Conservation (phyloP, 2,329 filamentous ascomycete genomes). For the Mollisia scopiformis region DNA sequence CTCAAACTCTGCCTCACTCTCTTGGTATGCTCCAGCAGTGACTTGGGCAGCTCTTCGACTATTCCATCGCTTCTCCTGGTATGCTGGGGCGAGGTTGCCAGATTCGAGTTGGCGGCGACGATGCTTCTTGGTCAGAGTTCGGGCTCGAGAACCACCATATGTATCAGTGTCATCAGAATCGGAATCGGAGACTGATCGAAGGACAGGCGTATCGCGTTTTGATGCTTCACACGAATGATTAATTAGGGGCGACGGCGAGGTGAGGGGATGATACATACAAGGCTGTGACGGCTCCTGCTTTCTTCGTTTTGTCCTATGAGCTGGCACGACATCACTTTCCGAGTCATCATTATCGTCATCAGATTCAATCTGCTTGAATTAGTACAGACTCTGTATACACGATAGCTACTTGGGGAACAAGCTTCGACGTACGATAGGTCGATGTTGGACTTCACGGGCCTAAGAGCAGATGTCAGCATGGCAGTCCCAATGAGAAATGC, state of each 20-base stretch:
- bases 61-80: constrained; percentile 88
- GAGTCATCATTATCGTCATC: constrained; percentile 61
- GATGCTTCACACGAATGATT: constrained; percentile 49
- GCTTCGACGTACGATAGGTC: constrained; percentile 50
- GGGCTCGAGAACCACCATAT: constrained; percentile 77
- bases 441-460: constrained; percentile 61
- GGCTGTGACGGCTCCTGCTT: constrained; percentile 67
- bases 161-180: constrained; percentile 72
- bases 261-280: constrained; percentile 50
- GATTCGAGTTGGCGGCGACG: constrained; percentile 73
- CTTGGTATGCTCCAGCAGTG: constrained; percentile 64
- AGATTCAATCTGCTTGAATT: constrained; percentile 55
- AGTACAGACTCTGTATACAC: constrained; percentile 21
- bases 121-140: constrained; percentile 74
- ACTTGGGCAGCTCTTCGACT: constrained; percentile 80
- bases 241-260: constrained; percentile 23
- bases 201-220: constrained; percentile 59
- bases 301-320: constrained; percentile 63
- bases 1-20: constrained; percentile 67
- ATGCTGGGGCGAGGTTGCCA: constrained; percentile 64
- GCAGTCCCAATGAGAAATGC: constrained; percentile 37
- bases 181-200: constrained; percentile 62
- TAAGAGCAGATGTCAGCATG: constrained; percentile 28
- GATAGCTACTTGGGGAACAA: constrained; percentile 11
- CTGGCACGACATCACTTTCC: constrained; percentile 72